These are phyloP conservation scores for Thielaviopsis ethacetica DNA, from an alignment of 2,329 filamentous ascomycete species.

Conservation along the genomic window DNA sequence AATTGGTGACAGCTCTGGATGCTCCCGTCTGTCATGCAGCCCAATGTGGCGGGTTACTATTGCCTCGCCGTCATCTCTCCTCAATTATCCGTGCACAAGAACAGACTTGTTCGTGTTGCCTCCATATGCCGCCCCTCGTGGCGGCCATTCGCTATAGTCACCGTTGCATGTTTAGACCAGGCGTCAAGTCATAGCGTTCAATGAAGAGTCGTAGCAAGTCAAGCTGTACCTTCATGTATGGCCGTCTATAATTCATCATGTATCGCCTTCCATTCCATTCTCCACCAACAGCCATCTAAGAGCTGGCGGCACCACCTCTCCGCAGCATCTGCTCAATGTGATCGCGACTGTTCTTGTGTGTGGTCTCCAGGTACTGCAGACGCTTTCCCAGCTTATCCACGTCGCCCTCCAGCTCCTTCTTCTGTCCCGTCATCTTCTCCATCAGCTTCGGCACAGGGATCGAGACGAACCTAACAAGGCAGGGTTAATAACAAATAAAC, in stretches of 20 bases:
- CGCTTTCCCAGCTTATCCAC: conserved; percentile 73
- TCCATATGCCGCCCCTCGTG: neutral
- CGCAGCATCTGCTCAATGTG: conserved; percentile 76
- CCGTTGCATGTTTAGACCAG: neutral
- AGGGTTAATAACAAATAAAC: neutral
- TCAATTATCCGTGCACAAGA: neutral
- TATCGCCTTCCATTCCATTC: neutral
- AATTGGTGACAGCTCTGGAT: neutral
- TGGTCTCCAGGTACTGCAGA: conserved; percentile 84
- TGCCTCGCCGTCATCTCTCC: neutral
- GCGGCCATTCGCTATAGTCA: neutral
- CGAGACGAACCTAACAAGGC: conserved; percentile 59
- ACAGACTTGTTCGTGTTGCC: neutral
- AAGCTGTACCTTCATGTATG: neutral
- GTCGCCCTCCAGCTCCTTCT: conserved; percentile 58
- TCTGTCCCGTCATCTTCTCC: conserved; percentile 59
- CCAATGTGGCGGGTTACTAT: neutral
- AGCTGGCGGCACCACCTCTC: conserved; percentile 19
- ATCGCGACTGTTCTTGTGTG: conserved; percentile 81
- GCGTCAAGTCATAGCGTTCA: neutral
- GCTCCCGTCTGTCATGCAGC: neutral
- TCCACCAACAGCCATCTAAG: neutral
- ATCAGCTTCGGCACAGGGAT: conserved; percentile 58
- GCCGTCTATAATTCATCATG: neutral
- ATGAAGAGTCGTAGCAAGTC: neutral